Percentiles rank a stretch among this genome's conserved stretches.
These are phyloP conservation scores for Salvia miltiorrhiza DNA, from an alignment of 257 asterid species.

Conservation along the genomic window DNA sequence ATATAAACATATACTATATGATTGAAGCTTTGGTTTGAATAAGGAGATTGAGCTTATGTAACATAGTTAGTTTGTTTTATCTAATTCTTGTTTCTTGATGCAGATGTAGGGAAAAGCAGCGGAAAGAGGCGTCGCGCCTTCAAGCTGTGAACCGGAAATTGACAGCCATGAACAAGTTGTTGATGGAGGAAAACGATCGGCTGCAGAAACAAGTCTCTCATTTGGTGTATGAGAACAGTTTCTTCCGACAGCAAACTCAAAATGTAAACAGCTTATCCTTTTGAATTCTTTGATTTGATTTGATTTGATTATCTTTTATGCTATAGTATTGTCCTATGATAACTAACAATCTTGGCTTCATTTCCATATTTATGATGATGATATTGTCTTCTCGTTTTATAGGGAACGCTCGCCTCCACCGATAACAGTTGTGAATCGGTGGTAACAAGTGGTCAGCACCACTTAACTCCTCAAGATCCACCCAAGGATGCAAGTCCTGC, in stretches of 20 bases:
- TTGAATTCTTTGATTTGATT: neutral
- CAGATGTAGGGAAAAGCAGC: constrained; percentile 96
- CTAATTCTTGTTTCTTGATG: neutral
- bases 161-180: constrained; percentile 89
- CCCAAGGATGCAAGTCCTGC: constrained; percentile 99
- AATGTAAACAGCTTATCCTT: constrained; percentile 38
- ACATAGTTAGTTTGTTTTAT: neutral
- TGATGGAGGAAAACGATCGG: constrained; percentile 99
- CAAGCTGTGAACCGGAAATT: constrained; percentile 89
- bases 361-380: neutral
- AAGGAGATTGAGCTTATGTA: neutral
- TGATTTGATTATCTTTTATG: neutral
- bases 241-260: constrained; percentile 79
- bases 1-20: neutral
- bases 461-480: constrained; percentile 84
- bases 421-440: constrained; percentile 96
- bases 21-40: neutral
- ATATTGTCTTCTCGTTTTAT: neutral
- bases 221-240: constrained; percentile 83
- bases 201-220: constrained; percentile 96
- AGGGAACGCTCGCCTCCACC: constrained; percentile 77
- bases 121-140: constrained; percentile 89
- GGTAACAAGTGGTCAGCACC: constrained; percentile 95
- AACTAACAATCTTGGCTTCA: no score
- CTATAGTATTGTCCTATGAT: neutral